phyloP scores from a whole-genome alignment of 78 protist genomes.

The Mastigamoeba balamuthi region DNA sequence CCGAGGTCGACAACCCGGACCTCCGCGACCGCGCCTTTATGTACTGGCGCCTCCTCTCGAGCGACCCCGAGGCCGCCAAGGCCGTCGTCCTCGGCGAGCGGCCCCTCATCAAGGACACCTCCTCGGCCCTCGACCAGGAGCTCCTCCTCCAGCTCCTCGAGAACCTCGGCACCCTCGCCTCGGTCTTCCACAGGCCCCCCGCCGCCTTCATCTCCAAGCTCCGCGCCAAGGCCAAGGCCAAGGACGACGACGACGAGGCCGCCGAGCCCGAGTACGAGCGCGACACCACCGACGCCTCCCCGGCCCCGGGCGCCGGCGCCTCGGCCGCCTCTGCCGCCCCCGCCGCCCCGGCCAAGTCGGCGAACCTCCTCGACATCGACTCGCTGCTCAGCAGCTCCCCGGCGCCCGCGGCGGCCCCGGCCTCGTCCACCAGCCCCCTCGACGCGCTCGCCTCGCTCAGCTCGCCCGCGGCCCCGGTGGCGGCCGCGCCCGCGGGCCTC shows the following conservation, averaged over 20 bases:
- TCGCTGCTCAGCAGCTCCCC: neutral
- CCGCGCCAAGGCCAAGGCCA: neutral
- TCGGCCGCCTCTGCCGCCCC: neutral
- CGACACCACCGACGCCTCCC: neutral
- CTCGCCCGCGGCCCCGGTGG: neutral
- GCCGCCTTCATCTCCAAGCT: conserved; percentile 52
- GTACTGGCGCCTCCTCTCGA: conserved; percentile 97
- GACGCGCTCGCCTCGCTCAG: neutral
- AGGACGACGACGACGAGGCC: neutral
- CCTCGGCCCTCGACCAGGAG: conserved; percentile 52
- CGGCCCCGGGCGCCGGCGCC: neutral
- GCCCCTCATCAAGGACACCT: conserved; percentile 86
- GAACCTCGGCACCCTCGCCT: conserved; percentile 79
- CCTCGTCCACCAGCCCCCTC: neutral
- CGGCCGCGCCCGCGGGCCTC: neutral
- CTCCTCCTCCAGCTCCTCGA: conserved; percentile 80
- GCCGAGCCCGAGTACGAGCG: neutral
- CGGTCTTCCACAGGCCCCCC: conserved; percentile 94
- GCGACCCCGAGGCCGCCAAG: conserved; percentile 93
- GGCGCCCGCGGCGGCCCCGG: no score
- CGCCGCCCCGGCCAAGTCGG: neutral
- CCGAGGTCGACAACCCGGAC: conserved; percentile 95
- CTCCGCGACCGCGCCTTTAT: conserved; percentile 98
- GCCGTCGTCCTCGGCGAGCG: conserved; percentile 76
- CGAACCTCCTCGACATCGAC: neutral